Base-by-base conservation (phyloP, 768 basidiomycete species). In the Mycena belliarum region DNA sequence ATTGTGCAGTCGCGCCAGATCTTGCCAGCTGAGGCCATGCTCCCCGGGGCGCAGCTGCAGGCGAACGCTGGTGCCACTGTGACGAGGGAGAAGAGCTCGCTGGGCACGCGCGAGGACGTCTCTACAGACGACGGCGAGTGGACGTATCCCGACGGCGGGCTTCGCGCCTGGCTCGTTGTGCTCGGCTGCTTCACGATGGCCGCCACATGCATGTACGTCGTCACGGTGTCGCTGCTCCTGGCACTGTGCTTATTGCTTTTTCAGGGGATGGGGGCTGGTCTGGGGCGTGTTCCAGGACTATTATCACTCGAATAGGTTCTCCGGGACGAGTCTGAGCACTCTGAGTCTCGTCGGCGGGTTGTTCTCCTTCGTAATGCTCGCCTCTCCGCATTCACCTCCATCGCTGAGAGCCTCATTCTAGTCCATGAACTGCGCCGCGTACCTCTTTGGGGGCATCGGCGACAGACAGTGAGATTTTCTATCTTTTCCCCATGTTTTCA, bases 281-380 rank as follows among this genome's bases (percentile, higher is more conserved):
- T 73, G 70, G 70, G 71, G 71, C 26, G 69, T 73, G 1, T 66
- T 71, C 0, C 67, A 73, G 37, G 71, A 70, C 52, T 73, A 67
- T 55, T 71, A 69, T 51, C 67, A 69, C 54, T 51, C 65, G 24
- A 62, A 52, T 32, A 49, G 63, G 47, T 68, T 68, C 42, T 50
- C 67, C 4, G 63, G 49, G 5, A 66, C 59, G 0, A 46, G 49
- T n/a, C 41, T 65, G 44, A 65, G 64, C 49, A 42, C 54, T 0
- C 55, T 65, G 23, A 68, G 65, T 33, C 63, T 68, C 28, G 52
- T 68, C 21, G 70, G 70, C 14, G 68, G 70, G n/a, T 16, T 66
- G 10, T 57, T 67, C 16, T 59, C 64, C 21, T 50, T 68, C 25
- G 70, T 71, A 33, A 42, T 7, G 14, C n/a, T 9, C 15, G 21